Base-by-base conservation (phyloP, 768 basidiomycete species). In the Suillus subaureus region DNA sequence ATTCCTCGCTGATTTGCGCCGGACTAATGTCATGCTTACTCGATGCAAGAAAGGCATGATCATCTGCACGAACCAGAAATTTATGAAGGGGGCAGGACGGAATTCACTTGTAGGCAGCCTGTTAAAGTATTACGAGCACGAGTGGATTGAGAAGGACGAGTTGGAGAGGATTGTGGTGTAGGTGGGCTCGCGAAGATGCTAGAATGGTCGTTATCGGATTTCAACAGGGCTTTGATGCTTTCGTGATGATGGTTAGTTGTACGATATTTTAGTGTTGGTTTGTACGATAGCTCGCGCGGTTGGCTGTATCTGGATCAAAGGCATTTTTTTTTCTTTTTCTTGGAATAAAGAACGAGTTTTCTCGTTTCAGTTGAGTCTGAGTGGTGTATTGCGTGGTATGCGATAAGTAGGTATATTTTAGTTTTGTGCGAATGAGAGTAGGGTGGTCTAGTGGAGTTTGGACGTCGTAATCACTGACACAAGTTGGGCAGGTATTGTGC, bases 11-110 rank as follows among this genome's bases (percentile, higher is more conserved):
- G 88, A 88, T 70, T 69, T 82, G 11, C 83, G 89, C 33, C 83
- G 93, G n/a, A 89, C 90, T 62, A 94, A 95, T 87, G 93, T 95
- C 65, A 93, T 95, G 92, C 87, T 94, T 9, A 89, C 88, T 56
- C 85, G 93, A 47, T 93, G 89, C 82, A 89, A 90, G 74, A 81
- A 78, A 60, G 89, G 87, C 37, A 94, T 94, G 92, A 87, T 87
- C 65, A 89, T 95, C 70, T 80, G 89, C 61, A 82, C 89, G 31
- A 91, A 81, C 70, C 79, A 80, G 67, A 78, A 78, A 18, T 94
- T 94, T 72, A 78, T 94, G 45, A 68, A 72, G 23, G 83, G 83
- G 12, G 71, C 75, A 70, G 92, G 86, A 61, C 73, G 78, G 21
- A 67, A 78, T 35, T 79, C 83, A 4, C 72, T 87, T 18, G 77